A percentile compares a stretch with the other conserved stretches of the same genome.
Evolutionary conservation across 1,284 basidiomycete species (phyloP).

Genomic region (Leccinum subatratum): DNA sequence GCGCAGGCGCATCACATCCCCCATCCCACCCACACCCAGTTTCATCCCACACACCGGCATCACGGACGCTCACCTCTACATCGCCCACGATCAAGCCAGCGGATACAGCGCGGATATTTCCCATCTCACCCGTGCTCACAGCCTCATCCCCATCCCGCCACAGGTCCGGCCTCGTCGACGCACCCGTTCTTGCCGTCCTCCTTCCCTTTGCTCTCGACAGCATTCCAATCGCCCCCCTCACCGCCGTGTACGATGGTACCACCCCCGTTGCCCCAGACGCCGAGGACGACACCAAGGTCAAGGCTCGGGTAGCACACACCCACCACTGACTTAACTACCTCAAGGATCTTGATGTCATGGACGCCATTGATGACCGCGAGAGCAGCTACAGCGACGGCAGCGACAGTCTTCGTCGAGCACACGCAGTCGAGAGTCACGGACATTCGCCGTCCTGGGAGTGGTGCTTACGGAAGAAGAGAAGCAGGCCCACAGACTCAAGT

Average conservation of each 20-base stretch:
- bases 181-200: conserved; percentile 48
- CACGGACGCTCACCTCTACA: conserved; percentile 54
- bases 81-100: conserved; percentile 36
- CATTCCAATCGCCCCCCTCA: conserved; percentile 40
- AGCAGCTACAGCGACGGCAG: conserved; percentile 15
- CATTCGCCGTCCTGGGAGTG: conserved; percentile 28
- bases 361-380: conserved; percentile 25
- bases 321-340: conserved; percentile 30
- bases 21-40: conserved; percentile 64
- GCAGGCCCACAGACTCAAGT: conserved; percentile 53
- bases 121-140: conserved; percentile 29
- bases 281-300: conserved; percentile 16
- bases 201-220: conserved; percentile 56
- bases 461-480: conserved; percentile 62
- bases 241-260: conserved; percentile 49
- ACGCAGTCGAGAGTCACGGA: conserved; percentile 24
- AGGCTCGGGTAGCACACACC: conserved; percentile 17
- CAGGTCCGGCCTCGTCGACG: conserved; percentile 33
- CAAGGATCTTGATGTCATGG: conserved; percentile 30
- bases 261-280: conserved; percentile 37
- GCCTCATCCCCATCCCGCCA: conserved; percentile 12
- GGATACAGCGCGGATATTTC: conserved; percentile 50
- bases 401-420: conserved; percentile 26
- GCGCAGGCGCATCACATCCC: conserved; percentile 48
- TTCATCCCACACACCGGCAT: conserved; percentile 59